These are phyloP conservation scores for Salvia sclarea DNA, from an alignment of 305 asterid genomes.

Conservation along the genomic window DNA sequence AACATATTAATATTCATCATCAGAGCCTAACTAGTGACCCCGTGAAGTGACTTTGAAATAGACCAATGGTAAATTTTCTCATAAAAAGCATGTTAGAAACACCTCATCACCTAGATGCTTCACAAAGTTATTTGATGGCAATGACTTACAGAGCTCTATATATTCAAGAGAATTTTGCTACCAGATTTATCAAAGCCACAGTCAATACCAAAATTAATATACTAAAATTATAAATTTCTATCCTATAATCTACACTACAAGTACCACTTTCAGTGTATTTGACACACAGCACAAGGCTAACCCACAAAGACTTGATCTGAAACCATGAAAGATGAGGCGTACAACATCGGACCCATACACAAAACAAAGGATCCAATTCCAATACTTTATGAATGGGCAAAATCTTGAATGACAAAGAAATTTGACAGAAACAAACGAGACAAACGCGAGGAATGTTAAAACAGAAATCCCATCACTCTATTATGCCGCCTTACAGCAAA, in stretches of 20 bases:
- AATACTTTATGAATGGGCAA: neutral
- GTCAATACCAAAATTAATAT: neutral
- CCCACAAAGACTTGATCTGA: neutral
- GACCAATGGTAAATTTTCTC: neutral
- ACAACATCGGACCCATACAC: neutral
- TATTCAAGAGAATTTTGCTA: too few species aligned
- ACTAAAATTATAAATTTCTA: neutral
- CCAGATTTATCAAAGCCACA: neutral
- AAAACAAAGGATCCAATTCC: neutral
- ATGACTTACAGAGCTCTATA: neutral
- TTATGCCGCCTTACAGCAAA: neutral
- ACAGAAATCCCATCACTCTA: neutral
- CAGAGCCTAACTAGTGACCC: neutral
- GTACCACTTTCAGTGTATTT: slow-evolving; percentile 3
- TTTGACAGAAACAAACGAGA: too few species aligned
- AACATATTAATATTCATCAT: neutral
- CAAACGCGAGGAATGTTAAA: too few species aligned
- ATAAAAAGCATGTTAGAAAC: neutral
- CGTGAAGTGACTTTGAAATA: neutral
- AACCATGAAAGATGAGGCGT: neutral
- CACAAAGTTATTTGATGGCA: neutral
- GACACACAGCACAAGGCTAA: neutral
- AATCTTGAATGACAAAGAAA: too few species aligned
- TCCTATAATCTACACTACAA: neutral
- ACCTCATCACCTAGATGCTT: neutral